phyloP scores from a whole-genome alignment of 768 basidiomycete species.

The Nevesoporus exiguus region DNA sequence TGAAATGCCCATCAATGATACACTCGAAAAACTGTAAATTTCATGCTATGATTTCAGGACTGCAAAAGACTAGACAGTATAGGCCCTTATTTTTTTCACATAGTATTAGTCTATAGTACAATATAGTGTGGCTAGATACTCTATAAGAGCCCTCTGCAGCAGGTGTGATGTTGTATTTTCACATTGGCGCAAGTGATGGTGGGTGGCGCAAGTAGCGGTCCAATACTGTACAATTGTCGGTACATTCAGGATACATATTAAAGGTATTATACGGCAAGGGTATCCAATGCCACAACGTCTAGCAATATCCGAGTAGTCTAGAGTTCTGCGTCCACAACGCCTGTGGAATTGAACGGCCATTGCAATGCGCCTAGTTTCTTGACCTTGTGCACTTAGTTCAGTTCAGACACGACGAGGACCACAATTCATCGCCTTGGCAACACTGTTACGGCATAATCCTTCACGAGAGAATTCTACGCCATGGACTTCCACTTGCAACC shows the following conservation, averaged over 20 bases:
- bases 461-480: slow-evolving; percentile 14
- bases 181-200: too few relatives aligned
- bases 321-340: not conserved
- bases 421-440: slow-evolving; percentile 5
- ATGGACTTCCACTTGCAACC: slow-evolving; percentile 18
- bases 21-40: too few relatives aligned
- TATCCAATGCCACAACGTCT: not conserved
- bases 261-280: not conserved
- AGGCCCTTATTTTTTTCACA: too few relatives aligned
- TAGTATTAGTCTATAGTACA: too few relatives aligned
- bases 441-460: slow-evolving; percentile 9
- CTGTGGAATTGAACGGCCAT: not conserved
- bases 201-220: too few relatives aligned
- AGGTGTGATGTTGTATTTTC: too few relatives aligned
- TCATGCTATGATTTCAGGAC: too few relatives aligned
- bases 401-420: slow-evolving; percentile 4
- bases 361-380: slow-evolving; percentile 11
- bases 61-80: too few relatives aligned
- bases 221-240: too few relatives aligned
- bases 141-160: too few relatives aligned
- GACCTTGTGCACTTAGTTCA: slow-evolving; percentile 25
- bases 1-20: too few relatives aligned
- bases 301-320: slow-evolving; percentile 5
- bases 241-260: slow-evolving; percentile 7
- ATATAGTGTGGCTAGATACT: too few relatives aligned